Conservation (phyloP, 306 rosid genomes). For the Rosa lucieae region DNA sequence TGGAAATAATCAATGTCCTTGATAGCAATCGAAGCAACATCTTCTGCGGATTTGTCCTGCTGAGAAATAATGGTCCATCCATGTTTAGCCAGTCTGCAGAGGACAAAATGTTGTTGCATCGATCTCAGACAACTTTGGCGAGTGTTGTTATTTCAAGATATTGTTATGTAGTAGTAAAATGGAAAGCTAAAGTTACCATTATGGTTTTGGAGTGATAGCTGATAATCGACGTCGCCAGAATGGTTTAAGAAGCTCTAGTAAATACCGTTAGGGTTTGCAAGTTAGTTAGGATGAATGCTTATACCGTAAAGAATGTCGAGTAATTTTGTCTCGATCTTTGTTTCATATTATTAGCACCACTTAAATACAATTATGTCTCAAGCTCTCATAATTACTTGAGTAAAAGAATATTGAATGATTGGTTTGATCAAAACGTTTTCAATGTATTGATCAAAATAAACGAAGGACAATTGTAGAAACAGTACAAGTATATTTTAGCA, state of each 20-base stretch:
- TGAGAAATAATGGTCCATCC: slow-evolving; percentile 37
- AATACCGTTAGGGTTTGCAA: no score
- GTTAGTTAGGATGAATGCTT: no score
- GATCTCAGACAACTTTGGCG: background rate
- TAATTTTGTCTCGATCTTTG: background rate
- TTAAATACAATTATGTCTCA: no score
- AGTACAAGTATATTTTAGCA: no score
- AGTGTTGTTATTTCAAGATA: background rate
- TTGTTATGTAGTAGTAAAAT: background rate
- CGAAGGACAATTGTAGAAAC: no score
- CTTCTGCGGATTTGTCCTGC: slow-evolving; percentile 47
- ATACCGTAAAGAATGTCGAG: background rate
- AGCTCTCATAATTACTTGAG: no score
- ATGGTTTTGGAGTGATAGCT: background rate
- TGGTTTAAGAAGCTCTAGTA: background rate
- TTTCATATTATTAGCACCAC: no score
- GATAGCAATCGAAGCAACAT: slow-evolving; percentile 47
- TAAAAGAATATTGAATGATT: no score
- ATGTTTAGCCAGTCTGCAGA: slow-evolving; percentile 27
- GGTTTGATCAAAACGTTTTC: no score
- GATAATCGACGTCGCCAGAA: no score
- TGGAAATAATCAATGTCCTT: slow-evolving; percentile 33
- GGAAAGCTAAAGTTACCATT: background rate
- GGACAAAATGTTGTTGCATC: slow-evolving; percentile 16
- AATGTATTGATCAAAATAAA: no score